Percentiles rank a stretch among this genome's conserved stretches.
Evolutionary conservation across 257 asterid species (phyloP).

Genomic region (Rubia yunnanensis): DNA sequence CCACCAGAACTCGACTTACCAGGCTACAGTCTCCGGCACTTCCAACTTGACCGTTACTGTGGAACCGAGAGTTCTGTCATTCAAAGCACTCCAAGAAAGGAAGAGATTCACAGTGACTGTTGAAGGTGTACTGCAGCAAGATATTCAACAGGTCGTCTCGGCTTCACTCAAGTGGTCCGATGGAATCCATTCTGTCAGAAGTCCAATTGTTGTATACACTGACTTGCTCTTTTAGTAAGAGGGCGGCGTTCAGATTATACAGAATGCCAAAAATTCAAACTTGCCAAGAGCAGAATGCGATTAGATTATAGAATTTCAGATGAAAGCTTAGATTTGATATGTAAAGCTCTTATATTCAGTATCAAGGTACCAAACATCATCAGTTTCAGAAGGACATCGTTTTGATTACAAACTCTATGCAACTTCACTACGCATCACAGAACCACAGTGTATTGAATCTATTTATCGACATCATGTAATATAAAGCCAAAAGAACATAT

Average conservation of each 20-base stretch:
- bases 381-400: background rate
- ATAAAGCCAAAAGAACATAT: background rate
- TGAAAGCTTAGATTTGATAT: too few species aligned
- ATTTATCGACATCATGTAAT: too few species aligned
- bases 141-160: background rate
- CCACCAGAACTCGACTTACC: conserved; percentile 24
- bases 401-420: background rate
- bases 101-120: conserved; percentile 22
- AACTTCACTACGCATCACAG: background rate
- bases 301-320: background rate
- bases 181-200: conserved; percentile 18
- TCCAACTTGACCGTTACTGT: conserved; percentile 9
- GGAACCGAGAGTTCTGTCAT: conserved; percentile 20
- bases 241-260: background rate
- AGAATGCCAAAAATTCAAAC: background rate
- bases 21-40: conserved; percentile 10
- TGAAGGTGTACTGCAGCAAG: background rate
- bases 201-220: conserved; percentile 10
- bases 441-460: background rate
- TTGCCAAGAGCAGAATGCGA: background rate
- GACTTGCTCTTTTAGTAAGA: background rate
- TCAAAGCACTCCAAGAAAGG: conserved; percentile 22
- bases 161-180: conserved; percentile 33
- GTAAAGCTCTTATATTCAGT: background rate
- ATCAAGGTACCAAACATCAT: background rate